Evolutionary conservation across 257 asterid species (phyloP).

Genomic region (Gentiana straminea): DNA sequence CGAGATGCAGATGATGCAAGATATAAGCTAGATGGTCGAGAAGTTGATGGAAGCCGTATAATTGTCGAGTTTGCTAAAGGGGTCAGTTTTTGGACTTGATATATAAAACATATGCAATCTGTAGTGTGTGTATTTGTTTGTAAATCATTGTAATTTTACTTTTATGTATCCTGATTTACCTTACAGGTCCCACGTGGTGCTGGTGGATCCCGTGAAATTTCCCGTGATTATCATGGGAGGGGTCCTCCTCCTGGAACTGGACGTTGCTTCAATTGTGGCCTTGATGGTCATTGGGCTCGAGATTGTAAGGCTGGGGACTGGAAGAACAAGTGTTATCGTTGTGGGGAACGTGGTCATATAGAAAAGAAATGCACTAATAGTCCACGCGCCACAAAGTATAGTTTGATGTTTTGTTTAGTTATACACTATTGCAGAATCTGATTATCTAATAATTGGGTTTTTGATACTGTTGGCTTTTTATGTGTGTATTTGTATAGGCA

Average conservation of each 20-base stretch:
- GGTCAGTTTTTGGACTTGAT: conserved; percentile 18
- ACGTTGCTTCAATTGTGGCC: conserved; percentile 58
- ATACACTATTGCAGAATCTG: background rate
- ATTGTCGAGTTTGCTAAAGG: conserved; percentile 51
- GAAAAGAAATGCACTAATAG: conserved; percentile 46
- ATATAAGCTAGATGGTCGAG: conserved; percentile 44
- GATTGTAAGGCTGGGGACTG: conserved; percentile 63
- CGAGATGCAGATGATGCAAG: conserved; percentile 70
- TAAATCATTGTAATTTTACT: too few species aligned
- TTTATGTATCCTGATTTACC: conserved; percentile 2
- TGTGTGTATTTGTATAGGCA: conserved; percentile 14
- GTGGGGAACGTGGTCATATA: conserved; percentile 60
- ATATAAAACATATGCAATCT: too few species aligned
- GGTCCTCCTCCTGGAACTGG: conserved; percentile 61
- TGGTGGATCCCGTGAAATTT: conserved; percentile 37
- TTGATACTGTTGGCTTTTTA: too few species aligned
- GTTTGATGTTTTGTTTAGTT: background rate
- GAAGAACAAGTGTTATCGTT: conserved; percentile 56
- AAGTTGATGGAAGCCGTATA: conserved; percentile 54
- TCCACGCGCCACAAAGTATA: conserved; percentile 36
- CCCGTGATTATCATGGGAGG: conserved; percentile 39
- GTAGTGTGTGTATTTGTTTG: too few species aligned
- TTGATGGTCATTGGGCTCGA: conserved; percentile 63
- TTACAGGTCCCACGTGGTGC: conserved; percentile 49
- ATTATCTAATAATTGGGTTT: too few species aligned